These are phyloP conservation scores for Eimeria sp. DNA, from an alignment of 169 alveolate genomes.

Conservation along the genomic window DNA sequence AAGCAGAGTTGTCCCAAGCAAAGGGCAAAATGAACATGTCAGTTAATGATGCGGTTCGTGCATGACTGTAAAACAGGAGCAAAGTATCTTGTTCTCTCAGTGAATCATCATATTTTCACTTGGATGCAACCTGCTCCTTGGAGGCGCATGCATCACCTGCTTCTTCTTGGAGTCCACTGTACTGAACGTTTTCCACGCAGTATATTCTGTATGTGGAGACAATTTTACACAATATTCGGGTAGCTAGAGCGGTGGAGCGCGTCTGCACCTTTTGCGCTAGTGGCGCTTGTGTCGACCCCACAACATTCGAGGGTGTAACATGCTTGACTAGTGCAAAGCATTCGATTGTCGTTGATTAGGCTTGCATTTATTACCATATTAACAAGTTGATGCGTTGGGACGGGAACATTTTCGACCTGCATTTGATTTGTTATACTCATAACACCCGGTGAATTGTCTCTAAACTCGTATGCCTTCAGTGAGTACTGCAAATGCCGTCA, in stretches of 20 bases:
- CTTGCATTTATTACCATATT: neutral
- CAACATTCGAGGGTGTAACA: neutral
- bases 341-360: neutral
- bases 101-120: neutral
- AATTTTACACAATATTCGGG: neutral
- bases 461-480: neutral
- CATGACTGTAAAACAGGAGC: neutral
- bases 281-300: conserved; percentile 23
- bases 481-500: conserved; percentile 9
- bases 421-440: neutral
- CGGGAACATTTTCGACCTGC: neutral
- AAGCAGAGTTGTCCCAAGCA: neutral
- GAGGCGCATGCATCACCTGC: neutral
- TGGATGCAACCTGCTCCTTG: neutral
- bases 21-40: neutral
- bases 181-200: neutral
- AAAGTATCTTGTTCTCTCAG: neutral
- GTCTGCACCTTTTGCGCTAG: conserved; percentile 19
- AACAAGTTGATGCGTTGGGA: neutral
- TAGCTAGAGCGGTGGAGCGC: neutral
- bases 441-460: neutral
- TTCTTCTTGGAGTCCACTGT: neutral
- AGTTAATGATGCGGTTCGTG: neutral
- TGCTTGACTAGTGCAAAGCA: neutral
- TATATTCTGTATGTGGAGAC: neutral